Conservation (phyloP, 768 basidiomycete genomes). For the Paxillus ammoniavirescens region DNA sequence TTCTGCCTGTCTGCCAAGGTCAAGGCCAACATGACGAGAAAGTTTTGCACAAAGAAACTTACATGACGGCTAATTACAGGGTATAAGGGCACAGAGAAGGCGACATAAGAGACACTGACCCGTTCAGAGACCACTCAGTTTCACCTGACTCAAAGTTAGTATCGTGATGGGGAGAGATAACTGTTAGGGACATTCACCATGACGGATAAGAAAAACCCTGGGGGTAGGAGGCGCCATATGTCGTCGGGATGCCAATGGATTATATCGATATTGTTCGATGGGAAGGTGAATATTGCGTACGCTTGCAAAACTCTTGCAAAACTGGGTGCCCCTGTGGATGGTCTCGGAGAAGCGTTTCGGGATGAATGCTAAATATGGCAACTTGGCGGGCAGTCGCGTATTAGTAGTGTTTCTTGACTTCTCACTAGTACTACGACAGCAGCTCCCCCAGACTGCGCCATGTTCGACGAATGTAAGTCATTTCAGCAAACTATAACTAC, state of each 20-base stretch:
- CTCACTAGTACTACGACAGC: neutral
- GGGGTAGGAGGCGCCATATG: conserved; percentile 54
- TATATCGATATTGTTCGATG: no score
- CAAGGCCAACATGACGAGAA: neutral
- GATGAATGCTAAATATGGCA: neutral
- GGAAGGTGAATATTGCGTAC: neutral
- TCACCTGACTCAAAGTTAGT: conserved; percentile 52
- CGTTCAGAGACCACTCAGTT: conserved; percentile 92
- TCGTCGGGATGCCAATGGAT: no score
- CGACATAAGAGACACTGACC: conserved; percentile 41
- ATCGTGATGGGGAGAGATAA: neutral
- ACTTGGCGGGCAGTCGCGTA: neutral
- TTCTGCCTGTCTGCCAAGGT: conserved; percentile 68
- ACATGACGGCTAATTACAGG: conserved; percentile 56
- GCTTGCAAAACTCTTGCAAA: no score
- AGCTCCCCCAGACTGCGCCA: conserved; percentile 24
- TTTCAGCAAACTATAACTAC: neutral
- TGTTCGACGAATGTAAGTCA: conserved; percentile 69
- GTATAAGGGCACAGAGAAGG: neutral
- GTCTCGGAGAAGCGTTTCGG: neutral
- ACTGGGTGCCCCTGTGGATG: neutral
- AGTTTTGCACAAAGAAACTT: conserved; percentile 19
- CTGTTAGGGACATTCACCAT: conserved; percentile 45
- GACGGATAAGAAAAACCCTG: conserved; percentile 76
- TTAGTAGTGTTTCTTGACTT: no score